Evolutionary conservation across 192 early-diverging fungal genomes (phyloP), one percentile per base, ranked within the genome.

Genomic region (Backusella parvicylindrica): DNA sequence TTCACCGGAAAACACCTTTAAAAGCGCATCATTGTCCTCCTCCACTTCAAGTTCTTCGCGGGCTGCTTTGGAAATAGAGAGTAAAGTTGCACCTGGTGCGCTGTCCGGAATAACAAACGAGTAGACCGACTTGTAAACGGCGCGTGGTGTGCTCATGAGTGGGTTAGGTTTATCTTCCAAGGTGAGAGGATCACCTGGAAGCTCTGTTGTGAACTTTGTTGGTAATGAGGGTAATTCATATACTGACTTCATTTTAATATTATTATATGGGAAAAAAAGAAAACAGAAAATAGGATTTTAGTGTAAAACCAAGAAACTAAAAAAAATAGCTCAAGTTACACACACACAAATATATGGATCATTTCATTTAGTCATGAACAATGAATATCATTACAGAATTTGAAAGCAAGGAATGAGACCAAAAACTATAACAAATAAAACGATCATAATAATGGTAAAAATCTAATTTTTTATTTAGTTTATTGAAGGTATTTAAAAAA

Each of bases 41-140:
- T 36, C 82, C 18, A 40, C 82, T 16, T 82, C 53, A 28, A 85
- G 11, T 41, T 74, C 72, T 33, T 82, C 72, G 12, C 79, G 36
- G 0, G 79, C 84, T 1, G 60, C 40, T 49, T 73, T 73, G 12
- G 84, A 84, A 3, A 78, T 36, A 16, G 75, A 71, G 1, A 85
- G 70, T 8, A 79, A 31, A 8, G 77, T 77, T 21, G 76, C 68
- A 1, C 53, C 36, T 5, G 81, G 80, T 1, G 79, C 76, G 9
- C 77, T 68, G 49, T 87, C 84, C 1, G 86, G 86, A 50, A 70
- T 68, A 8, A 87, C 80, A 50, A 73, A 82, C 11, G 82, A 75
- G 64, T 74, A 87, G 30, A 80, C 81, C n/a, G 82, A 78, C 23
- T 82, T 72, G 16, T 80, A 79, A 2, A 87, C 84, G 47, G 84